phyloP scores from a whole-genome alignment of 1,139 yeast species.

The Barnettozyma hawaiiensis region DNA sequence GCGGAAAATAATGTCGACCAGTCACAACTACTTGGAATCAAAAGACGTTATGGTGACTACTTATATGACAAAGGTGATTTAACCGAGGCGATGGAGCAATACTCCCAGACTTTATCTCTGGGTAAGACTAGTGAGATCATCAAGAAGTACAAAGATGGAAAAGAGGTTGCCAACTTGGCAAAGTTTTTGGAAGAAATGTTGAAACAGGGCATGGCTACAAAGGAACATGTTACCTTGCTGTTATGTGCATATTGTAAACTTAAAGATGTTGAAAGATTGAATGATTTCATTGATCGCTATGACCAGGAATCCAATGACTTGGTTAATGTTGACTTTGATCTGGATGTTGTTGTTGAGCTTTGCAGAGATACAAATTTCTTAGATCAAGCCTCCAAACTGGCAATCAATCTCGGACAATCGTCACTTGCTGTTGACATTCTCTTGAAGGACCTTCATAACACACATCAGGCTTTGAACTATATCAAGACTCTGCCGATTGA shows the following conservation, averaged over 20 bases:
- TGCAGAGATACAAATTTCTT: constrained; percentile 75
- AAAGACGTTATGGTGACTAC: constrained; percentile 64
- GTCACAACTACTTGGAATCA: constrained; percentile 44
- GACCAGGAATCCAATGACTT: constrained; percentile 35
- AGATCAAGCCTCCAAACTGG: constrained; percentile 63
- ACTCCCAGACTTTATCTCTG: constrained; percentile 46
- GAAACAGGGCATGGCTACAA: constrained; percentile 46
- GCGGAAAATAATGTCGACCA: constrained; percentile 41
- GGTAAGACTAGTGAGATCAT: constrained; percentile 73
- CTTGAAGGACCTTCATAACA: constrained; percentile 59
- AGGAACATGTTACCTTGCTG: constrained; percentile 77
- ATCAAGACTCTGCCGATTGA: constrained; percentile 69
- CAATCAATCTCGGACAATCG: constrained; percentile 69
- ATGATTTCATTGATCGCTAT: constrained; percentile 48
- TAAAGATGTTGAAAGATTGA: constrained; percentile 54
- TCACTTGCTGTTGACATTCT: constrained; percentile 73
- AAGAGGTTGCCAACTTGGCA: constrained; percentile 62
- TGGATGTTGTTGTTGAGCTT: constrained; percentile 62
- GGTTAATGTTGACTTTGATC: constrained; percentile 48
- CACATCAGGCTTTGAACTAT: constrained; percentile 57
- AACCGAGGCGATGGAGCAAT: constrained; percentile 67
- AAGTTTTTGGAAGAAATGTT: constrained; percentile 60
- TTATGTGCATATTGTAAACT: constrained; percentile 81
- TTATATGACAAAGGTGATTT: constrained; percentile 61
- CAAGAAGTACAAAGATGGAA: constrained; percentile 79